A percentile compares a stretch with the other conserved stretches of the same genome.
Evolutionary conservation across 2,329 filamentous ascomycete genomes (phyloP).

Genomic region (Stromatinia cepivora): DNA sequence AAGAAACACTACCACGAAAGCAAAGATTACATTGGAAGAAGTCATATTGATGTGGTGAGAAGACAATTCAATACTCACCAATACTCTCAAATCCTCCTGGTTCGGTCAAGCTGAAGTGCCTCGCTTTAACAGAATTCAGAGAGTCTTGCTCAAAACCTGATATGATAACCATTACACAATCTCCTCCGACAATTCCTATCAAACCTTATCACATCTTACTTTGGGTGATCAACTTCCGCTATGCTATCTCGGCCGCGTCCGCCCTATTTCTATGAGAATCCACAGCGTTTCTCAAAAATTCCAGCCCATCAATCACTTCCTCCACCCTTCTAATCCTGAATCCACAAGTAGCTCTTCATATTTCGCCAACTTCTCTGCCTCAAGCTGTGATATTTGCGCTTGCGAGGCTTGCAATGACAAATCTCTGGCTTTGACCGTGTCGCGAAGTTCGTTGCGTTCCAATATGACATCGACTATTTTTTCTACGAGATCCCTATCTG

Average conservation of each 20-base stretch:
- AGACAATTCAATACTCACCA: neutral
- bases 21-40: neutral
- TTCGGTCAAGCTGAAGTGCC: no score
- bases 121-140: neutral
- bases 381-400: neutral
- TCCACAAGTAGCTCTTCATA: neutral
- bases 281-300: no score
- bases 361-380: neutral
- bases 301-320: neutral
- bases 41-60: neutral
- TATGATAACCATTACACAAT: neutral
- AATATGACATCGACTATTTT: neutral
- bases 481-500: no score
- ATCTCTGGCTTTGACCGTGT: neutral
- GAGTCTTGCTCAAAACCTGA: neutral
- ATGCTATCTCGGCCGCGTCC: no score
- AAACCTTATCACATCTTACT: no score
- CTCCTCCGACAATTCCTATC: no score
- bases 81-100: neutral
- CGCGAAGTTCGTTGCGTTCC: neutral
- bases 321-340: neutral
- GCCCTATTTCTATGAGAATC: rapidly evolving
- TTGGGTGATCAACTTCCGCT: no score
- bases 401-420: neutral
- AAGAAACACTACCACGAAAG: neutral